These are phyloP conservation scores for Fusarium pseudoanthophilum DNA, from an alignment of 2,329 filamentous ascomycete genomes.

Conservation along the genomic window DNA sequence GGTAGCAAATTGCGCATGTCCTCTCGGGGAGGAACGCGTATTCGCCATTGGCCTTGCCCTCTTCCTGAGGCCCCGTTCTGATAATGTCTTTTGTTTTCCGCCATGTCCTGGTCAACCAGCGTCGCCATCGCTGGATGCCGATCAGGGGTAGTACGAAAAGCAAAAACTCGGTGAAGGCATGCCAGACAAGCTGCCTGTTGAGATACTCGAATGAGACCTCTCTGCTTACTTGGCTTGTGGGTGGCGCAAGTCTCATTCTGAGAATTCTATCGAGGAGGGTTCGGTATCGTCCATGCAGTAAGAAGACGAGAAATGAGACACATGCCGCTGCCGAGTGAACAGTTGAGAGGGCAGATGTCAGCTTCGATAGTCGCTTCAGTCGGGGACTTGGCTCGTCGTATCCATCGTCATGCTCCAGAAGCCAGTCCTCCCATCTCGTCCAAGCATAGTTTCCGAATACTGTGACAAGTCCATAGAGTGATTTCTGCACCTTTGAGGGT, in stretches of 20 bases:
- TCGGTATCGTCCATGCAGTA: constrained; percentile 89
- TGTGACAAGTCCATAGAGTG: constrained; percentile 83
- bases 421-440: constrained; percentile 90
- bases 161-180: constrained; percentile 99
- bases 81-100: constrained; percentile 78
- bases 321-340: constrained; percentile 85
- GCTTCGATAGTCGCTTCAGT: constrained; percentile 68
- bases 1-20: constrained; percentile 96
- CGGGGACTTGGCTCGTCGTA: constrained; percentile 69
- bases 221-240: constrained; percentile 84
- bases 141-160: constrained; percentile 97
- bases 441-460: constrained; percentile 90
- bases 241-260: constrained; percentile 84
- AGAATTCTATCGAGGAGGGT: constrained; percentile 89
- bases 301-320: constrained; percentile 87
- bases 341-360: constrained; percentile 77
- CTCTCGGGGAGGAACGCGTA: constrained; percentile 88
- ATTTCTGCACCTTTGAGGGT: constrained; percentile 86
- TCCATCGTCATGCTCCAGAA: constrained; percentile 80
- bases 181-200: constrained; percentile 97
- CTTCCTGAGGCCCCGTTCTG: constrained; percentile 58
- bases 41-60: constrained; percentile 73
- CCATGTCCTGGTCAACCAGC: constrained; percentile 90
- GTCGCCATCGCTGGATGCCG: constrained; percentile 90
- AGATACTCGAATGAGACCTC: constrained; percentile 98